Conservation (phyloP, 2,329 filamentous ascomycete species). For the Fusarium armeniacum region DNA sequence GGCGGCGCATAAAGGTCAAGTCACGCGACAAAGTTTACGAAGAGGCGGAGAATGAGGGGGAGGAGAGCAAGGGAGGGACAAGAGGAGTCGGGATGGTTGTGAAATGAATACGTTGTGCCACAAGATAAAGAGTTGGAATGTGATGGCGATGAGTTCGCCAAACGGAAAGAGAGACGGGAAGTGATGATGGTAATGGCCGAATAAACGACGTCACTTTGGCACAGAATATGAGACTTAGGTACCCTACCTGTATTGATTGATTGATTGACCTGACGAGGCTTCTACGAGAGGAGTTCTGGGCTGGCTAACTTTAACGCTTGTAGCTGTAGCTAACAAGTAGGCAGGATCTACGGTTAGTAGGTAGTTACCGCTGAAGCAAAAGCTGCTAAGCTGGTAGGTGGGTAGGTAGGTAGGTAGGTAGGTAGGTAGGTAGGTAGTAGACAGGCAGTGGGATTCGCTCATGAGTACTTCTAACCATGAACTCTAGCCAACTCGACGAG, state of each 20-base stretch:
- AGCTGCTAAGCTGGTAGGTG: background rate
- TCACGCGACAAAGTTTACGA: slow-evolving; percentile 39
- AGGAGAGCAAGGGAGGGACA: slow-evolving; percentile 12
- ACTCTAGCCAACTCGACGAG: background rate
- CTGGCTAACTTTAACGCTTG: slow-evolving; percentile 22
- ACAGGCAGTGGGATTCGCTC: background rate
- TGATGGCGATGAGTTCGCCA: slow-evolving; percentile 36
- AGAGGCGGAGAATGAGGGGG: slow-evolving; percentile 9
- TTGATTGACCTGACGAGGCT: slow-evolving; percentile 1
- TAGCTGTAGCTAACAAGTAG: background rate
- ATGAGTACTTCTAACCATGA: background rate
- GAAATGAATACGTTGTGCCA: slow-evolving; percentile 33
- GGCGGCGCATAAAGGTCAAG: slow-evolving; percentile 25
- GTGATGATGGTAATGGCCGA: slow-evolving; percentile 15
- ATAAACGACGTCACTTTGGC: slow-evolving; percentile 38
- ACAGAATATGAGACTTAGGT: slow-evolving; percentile 9
- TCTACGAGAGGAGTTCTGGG: slow-evolving; percentile 9
- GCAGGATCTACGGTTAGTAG: background rate
- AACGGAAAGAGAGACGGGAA: slow-evolving; percentile 15
- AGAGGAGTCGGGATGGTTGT: slow-evolving; percentile 5
- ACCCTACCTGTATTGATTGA: background rate
- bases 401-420: background rate
- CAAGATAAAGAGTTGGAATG: slow-evolving; percentile 36
- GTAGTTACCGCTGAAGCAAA: slow-evolving; percentile 5
- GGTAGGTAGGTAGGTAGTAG: background rate